Evolutionary conservation across 2,329 filamentous ascomycete species (phyloP).

Genomic region (Curvularia sp.): DNA sequence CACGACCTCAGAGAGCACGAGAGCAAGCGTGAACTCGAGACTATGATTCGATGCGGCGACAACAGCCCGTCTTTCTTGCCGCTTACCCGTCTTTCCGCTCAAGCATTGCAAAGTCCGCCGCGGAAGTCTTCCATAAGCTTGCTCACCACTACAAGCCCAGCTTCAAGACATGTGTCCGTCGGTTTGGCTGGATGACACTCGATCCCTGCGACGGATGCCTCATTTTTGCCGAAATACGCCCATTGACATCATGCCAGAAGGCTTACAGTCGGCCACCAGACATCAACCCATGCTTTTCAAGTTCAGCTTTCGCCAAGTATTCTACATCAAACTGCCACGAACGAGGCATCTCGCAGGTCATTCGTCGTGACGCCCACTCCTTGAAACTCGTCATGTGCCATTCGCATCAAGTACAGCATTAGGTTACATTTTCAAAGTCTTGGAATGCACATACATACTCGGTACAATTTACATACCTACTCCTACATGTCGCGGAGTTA

Average conservation of each 20-base stretch:
- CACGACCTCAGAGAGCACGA: constrained; percentile 5
- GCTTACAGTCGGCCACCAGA: background rate
- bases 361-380: background rate
- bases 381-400: background rate
- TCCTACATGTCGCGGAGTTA: background rate
- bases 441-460: background rate
- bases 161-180: background rate
- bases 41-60: background rate
- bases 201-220: background rate
- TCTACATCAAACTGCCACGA: background rate
- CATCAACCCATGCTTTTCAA: background rate
- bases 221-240: background rate
- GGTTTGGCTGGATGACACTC: background rate
- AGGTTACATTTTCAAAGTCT: background rate
- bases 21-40: background rate
- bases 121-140: constrained; percentile 10
- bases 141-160: background rate
- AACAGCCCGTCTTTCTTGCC: constrained; percentile 1
- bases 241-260: background rate
- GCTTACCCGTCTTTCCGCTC: constrained; percentile 1
- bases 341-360: background rate
- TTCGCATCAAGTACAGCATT: background rate
- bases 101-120: constrained; percentile 14
- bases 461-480: background rate
- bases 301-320: background rate